Conservation (phyloP, 768 basidiomycete species). For the Hygrophoropsis aurantiaca region DNA sequence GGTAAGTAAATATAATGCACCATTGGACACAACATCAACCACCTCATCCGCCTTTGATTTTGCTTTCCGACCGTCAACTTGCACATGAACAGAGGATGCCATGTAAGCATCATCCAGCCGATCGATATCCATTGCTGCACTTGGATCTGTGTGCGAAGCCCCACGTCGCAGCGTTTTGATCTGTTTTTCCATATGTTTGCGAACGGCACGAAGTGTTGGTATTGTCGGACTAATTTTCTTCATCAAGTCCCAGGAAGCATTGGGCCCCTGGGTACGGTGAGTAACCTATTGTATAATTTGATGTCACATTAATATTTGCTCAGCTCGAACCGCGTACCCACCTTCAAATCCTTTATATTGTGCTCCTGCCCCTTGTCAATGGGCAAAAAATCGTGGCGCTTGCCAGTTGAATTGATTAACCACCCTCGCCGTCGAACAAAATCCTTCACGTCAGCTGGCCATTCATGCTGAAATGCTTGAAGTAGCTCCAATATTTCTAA, state of each 20-base stretch:
- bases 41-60: not conserved
- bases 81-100: not conserved
- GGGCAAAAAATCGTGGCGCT: slow-evolving; percentile 18
- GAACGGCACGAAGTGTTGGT: slow-evolving; percentile 20
- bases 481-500: slow-evolving; percentile 26
- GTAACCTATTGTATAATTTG: slow-evolving; percentile 15
- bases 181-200: slow-evolving; percentile 25
- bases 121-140: slow-evolving; percentile 9
- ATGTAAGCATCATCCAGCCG: slow-evolving; percentile 3
- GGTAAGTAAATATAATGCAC: slow-evolving; percentile 1
- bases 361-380: slow-evolving; percentile 35
- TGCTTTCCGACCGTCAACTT: not conserved
- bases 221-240: slow-evolving; percentile 34
- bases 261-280: slow-evolving; percentile 32
- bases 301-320: not conserved
- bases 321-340: slow-evolving; percentile 4
- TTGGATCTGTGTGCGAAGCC: slow-evolving; percentile 22
- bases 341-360: slow-evolving; percentile 38
- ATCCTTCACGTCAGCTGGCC: slow-evolving; percentile 21
- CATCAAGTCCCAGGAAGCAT: slow-evolving; percentile 30
- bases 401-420: slow-evolving; percentile 30
- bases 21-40: slow-evolving; percentile 1
- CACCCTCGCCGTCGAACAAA: slow-evolving; percentile 30
- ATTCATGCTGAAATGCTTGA: slow-evolving; percentile 25
- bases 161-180: slow-evolving; percentile 25